These are phyloP conservation scores for Ceratocystis variospora DNA, from an alignment of 2,329 filamentous ascomycete genomes.

Conservation along the genomic window DNA sequence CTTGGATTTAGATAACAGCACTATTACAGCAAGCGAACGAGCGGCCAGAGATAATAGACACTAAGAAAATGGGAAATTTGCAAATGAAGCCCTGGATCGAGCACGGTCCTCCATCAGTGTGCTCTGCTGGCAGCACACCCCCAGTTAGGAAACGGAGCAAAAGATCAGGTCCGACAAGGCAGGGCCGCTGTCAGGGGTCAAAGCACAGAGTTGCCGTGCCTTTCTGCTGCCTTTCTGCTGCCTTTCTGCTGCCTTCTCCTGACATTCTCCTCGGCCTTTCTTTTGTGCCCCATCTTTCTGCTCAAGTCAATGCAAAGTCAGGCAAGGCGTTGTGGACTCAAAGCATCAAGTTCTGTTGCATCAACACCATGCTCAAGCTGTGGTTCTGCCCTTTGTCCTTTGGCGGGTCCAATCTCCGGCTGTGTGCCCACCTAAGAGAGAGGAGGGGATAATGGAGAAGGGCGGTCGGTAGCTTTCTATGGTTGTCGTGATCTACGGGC, in stretches of 20 bases:
- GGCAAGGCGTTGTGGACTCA: not conserved
- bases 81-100: not conserved
- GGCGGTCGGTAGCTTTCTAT: not conserved
- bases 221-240: not conserved
- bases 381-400: not conserved
- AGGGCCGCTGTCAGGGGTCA: slow-evolving; percentile 4
- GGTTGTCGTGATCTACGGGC: not conserved
- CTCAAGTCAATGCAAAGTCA: not conserved
- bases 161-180: not conserved
- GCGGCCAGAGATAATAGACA: not conserved
- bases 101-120: slow-evolving; percentile 1
- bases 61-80: not conserved
- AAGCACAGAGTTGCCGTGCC: not conserved
- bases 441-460: no score
- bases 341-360: not conserved
- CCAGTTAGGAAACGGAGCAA: not conserved
- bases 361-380: not conserved
- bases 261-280: no score
- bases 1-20: not conserved
- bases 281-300: not conserved
- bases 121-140: not conserved
- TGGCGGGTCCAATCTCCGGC: not conserved
- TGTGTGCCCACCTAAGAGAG: no score
- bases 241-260: no score
- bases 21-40: slow-evolving; percentile 5